phyloP scores from a whole-genome alignment of 2,329 filamentous ascomycete genomes.

The Stachybotrys chlorohalonatus region DNA sequence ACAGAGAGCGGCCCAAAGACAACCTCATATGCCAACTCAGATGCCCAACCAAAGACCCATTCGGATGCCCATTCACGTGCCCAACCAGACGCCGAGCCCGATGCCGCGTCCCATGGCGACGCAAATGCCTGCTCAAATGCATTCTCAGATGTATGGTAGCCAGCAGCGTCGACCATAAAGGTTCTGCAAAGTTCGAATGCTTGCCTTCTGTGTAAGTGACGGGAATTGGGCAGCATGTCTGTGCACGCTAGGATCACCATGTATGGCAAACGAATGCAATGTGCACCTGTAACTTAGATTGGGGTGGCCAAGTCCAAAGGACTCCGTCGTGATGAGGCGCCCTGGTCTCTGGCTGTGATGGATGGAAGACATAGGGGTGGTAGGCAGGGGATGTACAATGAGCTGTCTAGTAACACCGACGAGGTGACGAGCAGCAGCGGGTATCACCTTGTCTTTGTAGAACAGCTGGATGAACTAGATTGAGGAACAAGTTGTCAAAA shows the following conservation, averaged over 20 bases:
- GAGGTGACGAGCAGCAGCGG: not conserved
- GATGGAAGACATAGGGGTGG: no score
- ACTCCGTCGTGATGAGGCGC: no score
- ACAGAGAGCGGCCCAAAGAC: not conserved
- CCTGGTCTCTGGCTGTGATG: no score
- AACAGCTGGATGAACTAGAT: no score
- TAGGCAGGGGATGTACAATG: no score
- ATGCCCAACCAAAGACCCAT: not conserved
- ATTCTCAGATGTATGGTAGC: not conserved
- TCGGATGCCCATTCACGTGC: not conserved
- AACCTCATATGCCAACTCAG: not conserved
- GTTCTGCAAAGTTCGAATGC: not conserved
- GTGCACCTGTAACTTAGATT: no score
- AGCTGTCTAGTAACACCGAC: not conserved
- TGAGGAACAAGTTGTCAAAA: no score
- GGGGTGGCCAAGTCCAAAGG: no score
- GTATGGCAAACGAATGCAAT: no score
- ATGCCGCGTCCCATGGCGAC: not conserved
- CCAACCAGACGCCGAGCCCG: not conserved
- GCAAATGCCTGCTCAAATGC: not conserved
- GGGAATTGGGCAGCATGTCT: no score
- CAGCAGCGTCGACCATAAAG: not conserved
- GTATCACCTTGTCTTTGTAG: not conserved
- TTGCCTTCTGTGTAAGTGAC: no score
- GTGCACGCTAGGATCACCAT: no score